These are phyloP conservation scores for Solioccasus polychromus DNA, from an alignment of 768 basidiomycete genomes.

Conservation along the genomic window DNA sequence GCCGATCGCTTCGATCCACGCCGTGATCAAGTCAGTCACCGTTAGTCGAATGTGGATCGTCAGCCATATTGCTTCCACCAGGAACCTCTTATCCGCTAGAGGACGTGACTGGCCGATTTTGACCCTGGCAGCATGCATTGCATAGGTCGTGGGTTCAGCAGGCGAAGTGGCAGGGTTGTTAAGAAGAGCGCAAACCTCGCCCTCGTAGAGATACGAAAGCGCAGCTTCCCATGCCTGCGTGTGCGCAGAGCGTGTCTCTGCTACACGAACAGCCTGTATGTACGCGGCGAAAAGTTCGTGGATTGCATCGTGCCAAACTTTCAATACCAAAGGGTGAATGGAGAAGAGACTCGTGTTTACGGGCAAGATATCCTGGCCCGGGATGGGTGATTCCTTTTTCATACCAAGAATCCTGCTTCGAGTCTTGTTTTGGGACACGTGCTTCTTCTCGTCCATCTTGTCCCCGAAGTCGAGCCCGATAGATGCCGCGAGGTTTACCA, in stretches of 20 bases:
- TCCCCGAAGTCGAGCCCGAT: conserved; percentile 19
- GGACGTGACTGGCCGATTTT: conserved; percentile 58
- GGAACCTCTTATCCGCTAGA: conserved; percentile 55
- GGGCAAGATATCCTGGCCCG: conserved; percentile 29
- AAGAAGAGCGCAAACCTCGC: conserved; percentile 39
- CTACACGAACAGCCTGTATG: conserved; percentile 36
- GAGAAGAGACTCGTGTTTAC: conserved; percentile 22
- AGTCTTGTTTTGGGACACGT: conserved; percentile 1
- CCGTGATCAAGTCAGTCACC: conserved; percentile 43
- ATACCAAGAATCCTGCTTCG: conserved; percentile 15
- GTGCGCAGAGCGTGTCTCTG: conserved; percentile 53
- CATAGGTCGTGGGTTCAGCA: conserved; percentile 42
- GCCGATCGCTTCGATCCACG: conserved; percentile 38
- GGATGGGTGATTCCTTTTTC: conserved; percentile 20
- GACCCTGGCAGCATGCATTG: conserved; percentile 49
- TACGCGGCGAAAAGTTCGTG: conserved; percentile 40
- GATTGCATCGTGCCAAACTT: conserved; percentile 40
- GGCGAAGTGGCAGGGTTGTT: conserved; percentile 36
- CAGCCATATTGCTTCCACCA: conserved; percentile 58
- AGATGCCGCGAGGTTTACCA: conserved; percentile 1
- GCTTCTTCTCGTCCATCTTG: conserved; percentile 3
- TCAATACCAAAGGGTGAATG: conserved; percentile 31
- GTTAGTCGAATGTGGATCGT: conserved; percentile 52
- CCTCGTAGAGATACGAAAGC: conserved; percentile 47
- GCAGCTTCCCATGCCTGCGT: conserved; percentile 60